Evolutionary conservation across 352 stramenopile genomes (phyloP).

Genomic region (Pythium apleroticum): DNA sequence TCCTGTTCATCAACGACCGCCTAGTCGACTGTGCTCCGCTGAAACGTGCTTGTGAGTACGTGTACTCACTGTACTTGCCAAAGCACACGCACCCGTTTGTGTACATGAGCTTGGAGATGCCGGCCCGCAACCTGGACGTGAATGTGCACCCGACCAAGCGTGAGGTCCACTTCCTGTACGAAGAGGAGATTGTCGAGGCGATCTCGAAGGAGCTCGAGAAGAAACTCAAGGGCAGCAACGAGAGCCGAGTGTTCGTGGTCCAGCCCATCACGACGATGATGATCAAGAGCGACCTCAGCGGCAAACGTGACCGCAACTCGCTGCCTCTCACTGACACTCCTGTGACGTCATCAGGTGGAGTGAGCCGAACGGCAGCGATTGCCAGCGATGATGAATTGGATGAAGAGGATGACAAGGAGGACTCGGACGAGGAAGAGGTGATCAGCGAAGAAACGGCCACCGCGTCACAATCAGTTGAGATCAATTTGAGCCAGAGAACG

Average conservation of each 20-base stretch:
- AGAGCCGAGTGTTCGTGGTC: slow-evolving; percentile 88
- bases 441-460: background rate
- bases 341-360: background rate
- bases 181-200: slow-evolving; percentile 91
- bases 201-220: slow-evolving; percentile 78
- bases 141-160: slow-evolving; percentile 99
- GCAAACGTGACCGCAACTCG: slow-evolving; percentile 21
- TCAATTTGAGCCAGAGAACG: slow-evolving; percentile 58
- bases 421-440: slow-evolving; percentile 20
- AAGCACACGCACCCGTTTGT: slow-evolving; percentile 96
- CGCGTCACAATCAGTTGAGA: slow-evolving; percentile 44
- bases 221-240: slow-evolving; percentile 87
- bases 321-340: slow-evolving; percentile 7
- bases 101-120: slow-evolving; percentile 96
- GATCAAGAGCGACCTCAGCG: slow-evolving; percentile 35
- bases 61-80: slow-evolving; percentile 94
- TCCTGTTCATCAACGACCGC: slow-evolving; percentile 98
- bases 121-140: slow-evolving; percentile 95
- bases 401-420: slow-evolving; percentile 27
- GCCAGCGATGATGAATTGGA: slow-evolving; percentile 42
- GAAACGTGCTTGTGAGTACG: slow-evolving; percentile 92
- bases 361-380: slow-evolving; percentile 23
- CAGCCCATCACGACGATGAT: slow-evolving; percentile 83
- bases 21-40: slow-evolving; percentile 93
- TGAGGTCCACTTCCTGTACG: slow-evolving; percentile 96